phyloP scores from a whole-genome alignment of 345 rosid genomes.

The Acer campestre region DNA sequence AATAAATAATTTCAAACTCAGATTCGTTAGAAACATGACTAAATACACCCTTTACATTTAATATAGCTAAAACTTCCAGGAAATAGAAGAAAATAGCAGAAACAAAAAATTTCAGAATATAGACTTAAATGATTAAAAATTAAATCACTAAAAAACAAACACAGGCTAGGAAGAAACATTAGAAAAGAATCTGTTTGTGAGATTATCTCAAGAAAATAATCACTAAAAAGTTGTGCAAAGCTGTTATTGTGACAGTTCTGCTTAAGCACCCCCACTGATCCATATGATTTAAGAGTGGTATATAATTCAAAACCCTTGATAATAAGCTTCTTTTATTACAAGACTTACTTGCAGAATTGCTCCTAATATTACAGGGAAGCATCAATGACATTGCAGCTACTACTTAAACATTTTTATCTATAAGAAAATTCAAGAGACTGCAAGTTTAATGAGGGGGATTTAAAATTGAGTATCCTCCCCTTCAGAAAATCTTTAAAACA shows the following conservation, averaged over 20 bases:
- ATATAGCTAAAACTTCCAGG: conserved; percentile 1
- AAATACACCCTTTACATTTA: conserved; percentile 1
- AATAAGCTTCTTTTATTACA: background rate
- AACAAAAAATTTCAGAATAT: background rate
- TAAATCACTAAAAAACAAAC: background rate
- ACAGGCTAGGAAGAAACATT: background rate
- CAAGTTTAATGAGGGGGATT: background rate
- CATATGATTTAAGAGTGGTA: background rate
- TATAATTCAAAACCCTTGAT: background rate
- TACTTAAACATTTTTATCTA: conserved; percentile 14
- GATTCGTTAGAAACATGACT: background rate
- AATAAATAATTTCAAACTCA: conserved; percentile 19
- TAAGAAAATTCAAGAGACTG: conserved; percentile 1
- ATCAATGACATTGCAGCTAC: background rate
- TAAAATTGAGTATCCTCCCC: no score
- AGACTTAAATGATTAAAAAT: background rate
- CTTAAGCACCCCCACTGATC: conserved; percentile 4
- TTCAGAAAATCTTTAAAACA: no score
- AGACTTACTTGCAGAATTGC: conserved; percentile 8
- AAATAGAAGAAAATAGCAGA: background rate
- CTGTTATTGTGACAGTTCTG: background rate
- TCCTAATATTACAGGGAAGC: background rate
- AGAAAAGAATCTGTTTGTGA: background rate
- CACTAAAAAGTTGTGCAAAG: background rate
- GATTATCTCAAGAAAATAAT: background rate